phyloP scores from a whole-genome alignment of 768 basidiomycete genomes.

The Leccinum uliginosum region DNA sequence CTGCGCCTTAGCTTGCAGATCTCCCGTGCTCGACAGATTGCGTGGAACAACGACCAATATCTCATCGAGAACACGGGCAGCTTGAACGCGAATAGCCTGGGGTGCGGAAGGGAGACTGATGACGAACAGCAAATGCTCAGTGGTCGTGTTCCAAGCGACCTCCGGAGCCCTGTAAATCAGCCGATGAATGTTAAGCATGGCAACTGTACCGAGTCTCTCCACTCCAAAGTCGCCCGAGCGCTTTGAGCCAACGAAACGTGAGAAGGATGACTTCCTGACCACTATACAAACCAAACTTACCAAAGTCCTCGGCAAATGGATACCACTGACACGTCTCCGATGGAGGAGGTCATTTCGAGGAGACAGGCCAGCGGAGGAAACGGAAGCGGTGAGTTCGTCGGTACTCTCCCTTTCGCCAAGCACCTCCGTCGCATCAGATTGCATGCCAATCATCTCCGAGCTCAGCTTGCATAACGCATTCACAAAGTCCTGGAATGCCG shows the following conservation, averaged over 20 bases:
- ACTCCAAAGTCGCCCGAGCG: slow-evolving; percentile 95
- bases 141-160: slow-evolving; percentile 81
- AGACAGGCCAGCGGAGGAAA: slow-evolving; percentile 35
- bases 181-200: slow-evolving; percentile 80
- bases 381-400: slow-evolving; percentile 32
- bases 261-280: not conserved
- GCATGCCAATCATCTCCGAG: slow-evolving; percentile 90
- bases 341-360: slow-evolving; percentile 44
- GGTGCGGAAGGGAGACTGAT: slow-evolving; percentile 69
- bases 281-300: slow-evolving; percentile 39
- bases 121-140: slow-evolving; percentile 73
- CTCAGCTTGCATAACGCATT: slow-evolving; percentile 80
- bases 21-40: slow-evolving; percentile 55
- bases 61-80: slow-evolving; percentile 82
- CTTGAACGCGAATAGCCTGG: slow-evolving; percentile 78
- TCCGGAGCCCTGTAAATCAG: slow-evolving; percentile 79
- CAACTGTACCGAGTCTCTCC: slow-evolving; percentile 74
- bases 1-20: slow-evolving; percentile 69
- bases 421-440: slow-evolving; percentile 39
- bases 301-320: slow-evolving; percentile 75
- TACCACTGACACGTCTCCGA: slow-evolving; percentile 79
- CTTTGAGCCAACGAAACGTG: slow-evolving; percentile 33
- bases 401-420: slow-evolving; percentile 29
- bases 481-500: slow-evolving; percentile 75
- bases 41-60: slow-evolving; percentile 75